Base-by-base conservation (phyloP, 176 grass and related monocot species). In the Avena eriantha region DNA sequence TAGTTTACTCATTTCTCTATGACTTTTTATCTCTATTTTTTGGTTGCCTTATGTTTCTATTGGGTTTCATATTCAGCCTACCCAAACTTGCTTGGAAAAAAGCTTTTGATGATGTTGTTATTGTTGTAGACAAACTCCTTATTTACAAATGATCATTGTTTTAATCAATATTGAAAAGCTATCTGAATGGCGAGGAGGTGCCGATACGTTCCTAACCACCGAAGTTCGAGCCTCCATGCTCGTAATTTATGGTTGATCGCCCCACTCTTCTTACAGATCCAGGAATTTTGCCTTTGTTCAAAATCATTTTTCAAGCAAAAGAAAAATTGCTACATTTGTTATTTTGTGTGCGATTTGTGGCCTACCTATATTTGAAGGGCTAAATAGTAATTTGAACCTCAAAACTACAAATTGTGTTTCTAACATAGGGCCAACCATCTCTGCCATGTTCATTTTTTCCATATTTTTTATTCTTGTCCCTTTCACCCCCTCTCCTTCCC, bases 401-500 rank as follows among this genome's bases (percentile, higher is more conserved):
- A 43, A 81, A 85, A 83, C 80, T 39, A 41, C 13, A 14, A 31
- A 59, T 13, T 13, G 17, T 39, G 4, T 54, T 84, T 69, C 66
- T 35, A 26, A 63, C 47, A 79, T 58, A 73, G 80, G 83, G 80
- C 75, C 80, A 91, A 91, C 68, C 75, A 80, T 26, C 46, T 72
- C 51, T 60, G 51, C 5, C 50, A 86, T 76, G 73, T 74, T 77
- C 1, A 3, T 82, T 74, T 48, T 39, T 59, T 68, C 73, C 68
- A 36, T 69, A 56, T 69, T 8, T 46, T 29, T 13, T 19, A 66
- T 23, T 23, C 36, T 63, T 43, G 41, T 63, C 74, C 53, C 53
- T 68, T 74, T 10, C 11, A 49, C 12, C 48, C 48, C 82, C 51
- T 21, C 58, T 26, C 13, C 13, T 16, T 41, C 24, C 1, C 39